These are phyloP conservation scores for Blastomyces silverae DNA, from an alignment of 2,329 filamentous ascomycete genomes.

Conservation along the genomic window DNA sequence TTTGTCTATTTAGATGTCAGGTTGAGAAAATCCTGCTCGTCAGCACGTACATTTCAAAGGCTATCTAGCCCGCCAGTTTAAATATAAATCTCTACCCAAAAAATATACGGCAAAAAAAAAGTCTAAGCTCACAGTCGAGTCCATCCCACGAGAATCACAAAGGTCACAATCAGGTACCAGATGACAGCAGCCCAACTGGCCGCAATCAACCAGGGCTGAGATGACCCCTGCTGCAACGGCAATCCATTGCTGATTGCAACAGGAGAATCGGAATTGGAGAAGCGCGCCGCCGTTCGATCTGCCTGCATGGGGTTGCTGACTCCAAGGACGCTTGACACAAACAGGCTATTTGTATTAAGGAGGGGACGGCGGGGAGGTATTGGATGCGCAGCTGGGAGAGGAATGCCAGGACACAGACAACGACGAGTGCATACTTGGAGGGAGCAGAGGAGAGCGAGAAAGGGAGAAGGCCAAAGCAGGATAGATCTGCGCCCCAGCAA, in stretches of 20 bases:
- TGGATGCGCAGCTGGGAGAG: neutral
- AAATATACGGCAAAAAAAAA: neutral
- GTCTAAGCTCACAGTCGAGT: constrained; percentile 48
- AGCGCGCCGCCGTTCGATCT: constrained; percentile 14
- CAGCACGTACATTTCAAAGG: neutral
- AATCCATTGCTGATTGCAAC: constrained; percentile 20
- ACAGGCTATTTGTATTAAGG: neutral
- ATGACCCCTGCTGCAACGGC: constrained; percentile 2
- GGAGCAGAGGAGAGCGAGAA: neutral
- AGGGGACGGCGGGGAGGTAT: neutral
- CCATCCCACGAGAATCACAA: constrained; percentile 54
- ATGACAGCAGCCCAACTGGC: constrained; percentile 44
- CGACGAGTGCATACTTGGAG: constrained; percentile 7
- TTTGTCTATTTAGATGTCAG: constrained; percentile 46
- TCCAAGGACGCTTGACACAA: neutral
- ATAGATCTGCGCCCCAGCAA: neutral
- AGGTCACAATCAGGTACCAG: constrained; percentile 52
- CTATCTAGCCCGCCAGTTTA: neutral
- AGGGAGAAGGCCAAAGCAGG: neutral
- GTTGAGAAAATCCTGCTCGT: neutral
- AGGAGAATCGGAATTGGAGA: constrained; percentile 16
- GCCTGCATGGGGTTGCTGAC: constrained; percentile 9
- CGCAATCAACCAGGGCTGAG: constrained; percentile 34
- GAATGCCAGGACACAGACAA: neutral
- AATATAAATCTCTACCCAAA: neutral